Base-by-base conservation (phyloP, 495 filamentous ascomycete genomes). In the Xylaria telfairii region DNA sequence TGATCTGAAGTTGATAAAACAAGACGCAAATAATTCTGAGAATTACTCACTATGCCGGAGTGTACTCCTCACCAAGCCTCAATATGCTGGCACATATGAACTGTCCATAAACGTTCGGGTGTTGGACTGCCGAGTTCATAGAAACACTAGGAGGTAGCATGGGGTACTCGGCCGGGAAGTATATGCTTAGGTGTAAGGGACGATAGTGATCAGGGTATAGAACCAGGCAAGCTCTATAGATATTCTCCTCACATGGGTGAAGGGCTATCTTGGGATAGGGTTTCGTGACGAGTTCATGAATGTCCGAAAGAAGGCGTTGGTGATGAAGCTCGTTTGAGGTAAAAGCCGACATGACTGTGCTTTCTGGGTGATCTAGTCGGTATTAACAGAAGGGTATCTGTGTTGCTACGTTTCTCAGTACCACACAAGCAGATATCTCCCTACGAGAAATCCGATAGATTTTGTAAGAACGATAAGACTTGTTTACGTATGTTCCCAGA, bases 1-100 rank as follows among this genome's bases (percentile, higher is more conserved):
- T n/a, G n/a, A n/a, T n/a, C n/a, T n/a, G n/a, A n/a, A n/a, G n/a
- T n/a, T n/a, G n/a, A n/a, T n/a, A n/a, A n/a, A n/a, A n/a, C n/a
- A n/a, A n/a, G n/a, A n/a, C n/a, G n/a, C n/a, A n/a, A n/a, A n/a
- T n/a, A n/a, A n/a, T n/a, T n/a, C n/a, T n/a, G n/a, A n/a, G 12
- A 46, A 46, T 46, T 46, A 3, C 42, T 46, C 9, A 46, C 42
- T 86, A 87, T 30, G 86, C 85, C 4, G 81, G 82, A 1, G 84
- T 86, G 57, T 84, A 82, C 2, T 80, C 83, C 42, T 83, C 78
- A 3, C 21, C 62, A 0, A 64, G 77, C 65, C 82, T 79, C 60
- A 86, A 81, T 66, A 87, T 86, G 21, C 76, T 81, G 17, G 82
- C 83, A 73, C 84, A 87, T 71, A 88, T 87, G 73, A 81, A 86